These are phyloP conservation scores for Gastrodia elata DNA, from an alignment of 106 monocot species.

Conservation along the genomic window DNA sequence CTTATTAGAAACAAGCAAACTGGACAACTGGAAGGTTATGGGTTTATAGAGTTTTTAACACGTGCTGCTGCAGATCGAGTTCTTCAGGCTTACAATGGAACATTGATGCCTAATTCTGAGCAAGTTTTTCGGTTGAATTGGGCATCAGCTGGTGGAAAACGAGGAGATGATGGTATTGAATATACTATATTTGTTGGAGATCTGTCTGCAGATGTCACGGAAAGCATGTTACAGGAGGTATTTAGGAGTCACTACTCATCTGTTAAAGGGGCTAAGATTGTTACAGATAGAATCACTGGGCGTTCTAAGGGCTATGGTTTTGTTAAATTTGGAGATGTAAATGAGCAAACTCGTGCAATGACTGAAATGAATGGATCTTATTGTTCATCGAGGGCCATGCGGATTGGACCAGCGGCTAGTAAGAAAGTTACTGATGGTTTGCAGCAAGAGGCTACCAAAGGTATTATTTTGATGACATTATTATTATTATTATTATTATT, in stretches of 20 bases:
- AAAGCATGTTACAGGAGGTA: slow-evolving; percentile 73
- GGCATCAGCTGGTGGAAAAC: slow-evolving; percentile 78
- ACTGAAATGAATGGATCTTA: slow-evolving; percentile 91
- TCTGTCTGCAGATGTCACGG: slow-evolving; percentile 83
- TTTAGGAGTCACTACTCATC: slow-evolving; percentile 72
- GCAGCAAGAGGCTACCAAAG: slow-evolving; percentile 29
- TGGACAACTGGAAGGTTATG: slow-evolving; percentile 73
- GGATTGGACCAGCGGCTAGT: slow-evolving; percentile 69
- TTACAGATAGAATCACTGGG: slow-evolving; percentile 70
- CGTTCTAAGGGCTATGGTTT: slow-evolving; percentile 93
- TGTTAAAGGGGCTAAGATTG: slow-evolving; percentile 85
- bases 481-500: too few species aligned
- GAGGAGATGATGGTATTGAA: slow-evolving; percentile 54
- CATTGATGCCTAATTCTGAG: slow-evolving; percentile 67
- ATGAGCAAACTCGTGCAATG: slow-evolving; percentile 87
- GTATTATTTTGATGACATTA: slow-evolving; percentile 6
- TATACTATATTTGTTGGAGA: slow-evolving; percentile 93
- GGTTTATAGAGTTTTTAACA: slow-evolving; percentile 75
- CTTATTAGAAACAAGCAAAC: slow-evolving; percentile 78
- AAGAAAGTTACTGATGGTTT: slow-evolving; percentile 44
- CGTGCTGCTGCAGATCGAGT: slow-evolving; percentile 58
- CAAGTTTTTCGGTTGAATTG: slow-evolving; percentile 73
- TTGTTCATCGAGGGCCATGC: slow-evolving; percentile 79
- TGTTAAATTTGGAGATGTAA: slow-evolving; percentile 90
- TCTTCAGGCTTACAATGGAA: slow-evolving; percentile 72